These are phyloP conservation scores for Drechslerella coelobrocha DNA, from an alignment of 2,329 filamentous ascomycete species.

Conservation along the genomic window DNA sequence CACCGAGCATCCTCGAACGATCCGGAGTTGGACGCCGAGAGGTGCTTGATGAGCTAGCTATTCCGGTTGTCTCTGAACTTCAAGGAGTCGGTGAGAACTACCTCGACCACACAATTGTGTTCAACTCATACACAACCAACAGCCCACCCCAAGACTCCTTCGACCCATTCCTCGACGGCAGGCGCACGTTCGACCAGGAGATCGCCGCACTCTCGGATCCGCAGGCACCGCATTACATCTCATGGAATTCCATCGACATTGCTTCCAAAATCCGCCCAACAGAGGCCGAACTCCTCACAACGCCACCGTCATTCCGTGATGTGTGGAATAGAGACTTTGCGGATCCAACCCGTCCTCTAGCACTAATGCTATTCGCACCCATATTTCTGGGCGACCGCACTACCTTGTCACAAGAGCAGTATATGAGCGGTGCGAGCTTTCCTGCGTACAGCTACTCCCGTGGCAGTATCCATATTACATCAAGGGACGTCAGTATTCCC, in stretches of 20 bases:
- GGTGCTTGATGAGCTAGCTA: constrained; percentile 62
- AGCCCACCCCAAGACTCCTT: constrained; percentile 55
- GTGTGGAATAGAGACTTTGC: constrained; percentile 85
- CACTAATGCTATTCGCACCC: constrained; percentile 59
- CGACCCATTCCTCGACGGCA: constrained; percentile 64
- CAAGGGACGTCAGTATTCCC: constrained; percentile 60
- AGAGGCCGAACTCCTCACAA: constrained; percentile 70
- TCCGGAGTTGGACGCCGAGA: constrained; percentile 67
- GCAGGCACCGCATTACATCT: constrained; percentile 1
- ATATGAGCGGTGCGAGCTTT: constrained; percentile 64
- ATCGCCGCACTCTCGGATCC: constrained; percentile 61
- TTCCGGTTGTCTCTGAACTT: constrained; percentile 62
- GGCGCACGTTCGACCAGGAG: constrained; percentile 64
- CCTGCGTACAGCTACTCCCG: constrained; percentile 69
- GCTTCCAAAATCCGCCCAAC: constrained; percentile 79
- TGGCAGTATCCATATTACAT: constrained; percentile 68
- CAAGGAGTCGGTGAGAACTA: constrained; percentile 65
- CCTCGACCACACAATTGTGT: constrained; percentile 65
- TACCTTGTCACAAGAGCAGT: constrained; percentile 61
- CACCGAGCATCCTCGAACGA: constrained; percentile 67
- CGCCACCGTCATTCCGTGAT: constrained; percentile 73
- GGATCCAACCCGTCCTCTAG: constrained; percentile 67
- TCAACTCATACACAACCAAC: constrained; percentile 61
- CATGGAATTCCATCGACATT: constrained; percentile 72
- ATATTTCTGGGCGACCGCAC: constrained; percentile 61